Conservation (phyloP, 352 stramenopile genomes). For the Albugo candida region DNA sequence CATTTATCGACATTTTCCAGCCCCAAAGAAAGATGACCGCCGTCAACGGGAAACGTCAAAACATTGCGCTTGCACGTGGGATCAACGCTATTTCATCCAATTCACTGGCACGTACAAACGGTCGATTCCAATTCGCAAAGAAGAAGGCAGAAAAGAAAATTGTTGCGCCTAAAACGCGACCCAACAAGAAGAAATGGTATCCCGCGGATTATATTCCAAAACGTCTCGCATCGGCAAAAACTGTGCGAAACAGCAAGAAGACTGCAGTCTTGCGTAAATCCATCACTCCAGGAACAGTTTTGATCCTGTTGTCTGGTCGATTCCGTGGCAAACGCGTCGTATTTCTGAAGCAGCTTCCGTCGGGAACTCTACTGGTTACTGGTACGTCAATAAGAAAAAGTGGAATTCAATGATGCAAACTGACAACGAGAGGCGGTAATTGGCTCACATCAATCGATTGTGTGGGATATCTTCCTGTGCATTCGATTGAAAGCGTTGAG, state of each 20-base stretch:
- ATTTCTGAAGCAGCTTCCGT: slow-evolving; percentile 93
- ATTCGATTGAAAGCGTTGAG: too few species aligned
- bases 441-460: too few species aligned
- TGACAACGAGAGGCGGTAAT: neutral
- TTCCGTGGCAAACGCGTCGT: slow-evolving; percentile 99
- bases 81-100: slow-evolving; percentile 64
- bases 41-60: slow-evolving; percentile 20
- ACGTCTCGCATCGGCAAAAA: slow-evolving; percentile 53
- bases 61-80: slow-evolving; percentile 49
- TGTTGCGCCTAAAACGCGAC: slow-evolving; percentile 6
- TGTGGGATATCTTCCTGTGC: too few species aligned
- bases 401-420: neutral
- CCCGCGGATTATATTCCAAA: slow-evolving; percentile 59
- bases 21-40: too few species aligned
- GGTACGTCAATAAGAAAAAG: slow-evolving; percentile 9
- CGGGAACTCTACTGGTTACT: slow-evolving; percentile 88
- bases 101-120: slow-evolving; percentile 36
- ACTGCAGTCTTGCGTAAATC: slow-evolving; percentile 87
- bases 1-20: too few species aligned
- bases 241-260: slow-evolving; percentile 66
- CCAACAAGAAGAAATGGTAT: slow-evolving; percentile 22
- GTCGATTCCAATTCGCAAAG: slow-evolving; percentile 17
- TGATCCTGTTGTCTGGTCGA: slow-evolving; percentile 94
- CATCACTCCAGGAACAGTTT: slow-evolving; percentile 93
- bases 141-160: slow-evolving; percentile 7